Evolutionary conservation across 139 green algal genomes (phyloP).

Genomic region (Coelastrella sp.): DNA sequence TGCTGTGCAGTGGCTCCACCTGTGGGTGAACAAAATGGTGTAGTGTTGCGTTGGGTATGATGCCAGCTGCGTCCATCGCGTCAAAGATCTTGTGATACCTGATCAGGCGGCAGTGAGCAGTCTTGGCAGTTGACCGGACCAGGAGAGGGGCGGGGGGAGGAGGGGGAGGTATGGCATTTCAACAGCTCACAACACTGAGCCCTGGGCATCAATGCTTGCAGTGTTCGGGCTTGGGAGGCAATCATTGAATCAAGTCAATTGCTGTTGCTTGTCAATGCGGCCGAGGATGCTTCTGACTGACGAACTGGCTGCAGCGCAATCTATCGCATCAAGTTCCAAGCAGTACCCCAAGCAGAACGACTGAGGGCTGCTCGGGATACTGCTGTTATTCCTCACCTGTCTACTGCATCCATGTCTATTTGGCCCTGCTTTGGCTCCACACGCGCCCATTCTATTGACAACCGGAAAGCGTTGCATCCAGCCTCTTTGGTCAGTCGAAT

Average conservation of each 20-base stretch:
- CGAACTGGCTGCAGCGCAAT: no score
- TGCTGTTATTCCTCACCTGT: constrained; percentile 46
- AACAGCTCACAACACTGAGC: no score
- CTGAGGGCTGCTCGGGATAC: background rate
- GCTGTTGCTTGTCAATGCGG: no score
- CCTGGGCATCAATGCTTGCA: no score
- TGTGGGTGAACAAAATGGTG: constrained; percentile 88
- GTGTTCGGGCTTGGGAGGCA: no score
- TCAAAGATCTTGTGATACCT: constrained; percentile 75
- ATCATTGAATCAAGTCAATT: no score
- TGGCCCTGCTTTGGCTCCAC: constrained; percentile 73
- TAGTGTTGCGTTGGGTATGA: constrained; percentile 85
- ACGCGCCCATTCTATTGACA: constrained; percentile 88
- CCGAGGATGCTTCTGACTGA: no score
- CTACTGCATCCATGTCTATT: constrained; percentile 73
- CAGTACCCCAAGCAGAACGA: no score
- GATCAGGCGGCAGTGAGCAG: background rate
- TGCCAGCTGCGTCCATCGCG: constrained; percentile 55
- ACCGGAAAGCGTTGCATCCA: constrained; percentile 79
- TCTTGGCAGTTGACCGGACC: no score
- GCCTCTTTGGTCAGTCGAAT: constrained; percentile 64
- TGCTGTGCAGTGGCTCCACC: background rate
- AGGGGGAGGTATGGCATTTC: no score
- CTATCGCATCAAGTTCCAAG: no score
- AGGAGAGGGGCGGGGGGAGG: no score